Evolutionary conservation across 2,329 filamentous ascomycete species (phyloP).

Genomic region (Pezicula carpinea): DNA sequence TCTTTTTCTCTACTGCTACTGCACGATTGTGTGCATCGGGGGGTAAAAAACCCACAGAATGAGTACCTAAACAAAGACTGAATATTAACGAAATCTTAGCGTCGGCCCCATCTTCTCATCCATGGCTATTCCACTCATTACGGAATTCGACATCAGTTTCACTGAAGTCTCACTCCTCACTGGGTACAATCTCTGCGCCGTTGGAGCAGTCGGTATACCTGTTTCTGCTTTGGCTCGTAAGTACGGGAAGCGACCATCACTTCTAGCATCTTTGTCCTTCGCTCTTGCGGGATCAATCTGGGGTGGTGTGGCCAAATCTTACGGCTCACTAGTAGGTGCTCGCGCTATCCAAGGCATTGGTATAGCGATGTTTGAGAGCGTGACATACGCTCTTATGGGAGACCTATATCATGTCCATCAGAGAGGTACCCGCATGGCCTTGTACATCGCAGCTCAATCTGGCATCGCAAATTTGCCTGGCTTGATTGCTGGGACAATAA

Average conservation of each 20-base stretch:
- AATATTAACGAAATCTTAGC: neutral
- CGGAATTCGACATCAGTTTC: constrained; percentile 2
- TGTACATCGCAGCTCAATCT: constrained; percentile 34
- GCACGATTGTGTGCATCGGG: neutral
- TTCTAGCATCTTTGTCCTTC: neutral
- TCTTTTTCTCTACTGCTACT: neutral
- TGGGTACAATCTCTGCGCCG: constrained; percentile 16
- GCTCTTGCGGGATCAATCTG: neutral
- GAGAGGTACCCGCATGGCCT: constrained; percentile 35
- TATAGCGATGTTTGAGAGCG: constrained; percentile 17
- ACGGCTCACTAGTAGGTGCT: neutral
- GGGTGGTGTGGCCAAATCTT: neutral
- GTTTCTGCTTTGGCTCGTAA: neutral
- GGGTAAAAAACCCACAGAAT: no score
- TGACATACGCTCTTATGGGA: constrained; percentile 29
- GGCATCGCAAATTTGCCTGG: constrained; percentile 32
- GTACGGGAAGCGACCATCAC: neutral
- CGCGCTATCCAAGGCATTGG: constrained; percentile 11
- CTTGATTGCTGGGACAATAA: constrained; percentile 36
- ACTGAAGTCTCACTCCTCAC: constrained; percentile 10
- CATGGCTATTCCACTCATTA: neutral
- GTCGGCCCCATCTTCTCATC: neutral
- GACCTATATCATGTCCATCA: constrained; percentile 39
- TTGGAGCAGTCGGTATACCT: constrained; percentile 8
- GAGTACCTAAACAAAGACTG: no score